Evolutionary conservation across 805 yeast genomes (phyloP).

Genomic region (Candida cerambycidarum): DNA sequence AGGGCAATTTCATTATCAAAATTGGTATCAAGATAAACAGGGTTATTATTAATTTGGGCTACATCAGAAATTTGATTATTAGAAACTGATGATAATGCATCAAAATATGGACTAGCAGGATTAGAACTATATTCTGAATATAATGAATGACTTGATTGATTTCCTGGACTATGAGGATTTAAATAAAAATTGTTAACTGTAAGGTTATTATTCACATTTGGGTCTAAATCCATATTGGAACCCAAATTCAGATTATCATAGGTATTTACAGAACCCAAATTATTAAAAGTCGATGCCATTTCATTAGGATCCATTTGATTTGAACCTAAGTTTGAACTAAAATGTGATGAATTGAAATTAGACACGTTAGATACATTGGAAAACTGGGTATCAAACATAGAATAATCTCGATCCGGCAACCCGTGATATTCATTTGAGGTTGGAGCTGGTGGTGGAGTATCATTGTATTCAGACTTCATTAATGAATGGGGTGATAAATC

Average conservation of each 20-base stretch:
- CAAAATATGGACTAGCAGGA: slow-evolving; percentile 38
- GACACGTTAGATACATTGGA: slow-evolving; percentile 3
- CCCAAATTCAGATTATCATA: not conserved
- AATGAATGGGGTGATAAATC: slow-evolving; percentile 26
- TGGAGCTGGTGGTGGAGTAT: slow-evolving; percentile 17
- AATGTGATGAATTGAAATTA: slow-evolving; percentile 1
- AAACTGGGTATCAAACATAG: slow-evolving; percentile 2
- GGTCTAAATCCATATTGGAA: not conserved
- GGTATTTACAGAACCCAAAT: not conserved
- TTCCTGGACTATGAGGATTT: slow-evolving; percentile 15
- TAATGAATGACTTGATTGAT: slow-evolving; percentile 20
- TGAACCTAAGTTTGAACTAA: not conserved
- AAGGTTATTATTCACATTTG: not conserved
- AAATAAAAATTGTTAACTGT: slow-evolving; percentile 9
- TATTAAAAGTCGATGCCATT: not conserved
- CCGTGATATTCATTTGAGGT: slow-evolving; percentile 17
- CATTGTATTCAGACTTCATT: slow-evolving; percentile 6
- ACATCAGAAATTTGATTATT: slow-evolving; percentile 7
- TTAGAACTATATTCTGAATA: slow-evolving; percentile 39
- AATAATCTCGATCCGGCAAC: slow-evolving; percentile 11
- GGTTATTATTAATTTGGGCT: slow-evolving; percentile 10
- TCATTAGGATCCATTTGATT: not conserved
- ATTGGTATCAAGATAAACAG: slow-evolving; percentile 13
- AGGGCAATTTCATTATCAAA: slow-evolving; percentile 38
- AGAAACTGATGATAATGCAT: slow-evolving; percentile 27